Evolutionary conservation across 1,284 basidiomycete species (phyloP), one percentile per base, ranked within the genome.

Genomic region (Cryptococcus amylolentus): DNA sequence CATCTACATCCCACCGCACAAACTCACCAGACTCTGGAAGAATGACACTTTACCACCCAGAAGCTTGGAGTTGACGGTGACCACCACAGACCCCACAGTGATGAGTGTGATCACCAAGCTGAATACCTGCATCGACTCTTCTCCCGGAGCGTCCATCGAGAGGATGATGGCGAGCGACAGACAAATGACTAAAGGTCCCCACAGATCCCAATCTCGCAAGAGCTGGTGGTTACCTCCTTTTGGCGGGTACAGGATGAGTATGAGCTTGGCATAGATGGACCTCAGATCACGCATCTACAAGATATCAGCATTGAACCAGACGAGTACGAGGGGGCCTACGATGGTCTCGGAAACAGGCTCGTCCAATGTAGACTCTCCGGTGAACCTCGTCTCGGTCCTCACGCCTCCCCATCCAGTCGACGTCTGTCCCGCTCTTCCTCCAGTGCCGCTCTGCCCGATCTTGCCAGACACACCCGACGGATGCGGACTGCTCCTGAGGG

Each of bases 1-100:
- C 1, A 18, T 38, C 31, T 14, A 18, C 48, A 49, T 23, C 39
- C 31, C 18, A 42, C 20, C 5, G n/a, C 20, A 42, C 44, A 20
- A 26, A 61, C 75, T 51, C 38, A 75, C 75, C 8, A 97, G 80
- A 45, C 89, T 91, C 75, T 97, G 93, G 80, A 97, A 95, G 81
- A 97, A 94, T 0, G 92, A 94, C 88, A 97, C 91, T 82, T 91
- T 84, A 47, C 93, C 93, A 50, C 93, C 93, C n/a, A 97, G 82
- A 49, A 97, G 82, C 85, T 96, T 94, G 12, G 92, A 90, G 77
- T 97, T 94, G 41, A 97, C 78, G 0, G 93, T 96, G 8, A 97
- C 90, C 1, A 89, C 84, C 10, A 95, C 80, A 6, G 90, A 90
- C 9, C 93, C 93, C 12, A 95, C 72, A 13, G 90, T 91, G 57